A percentile compares a stretch with the other conserved stretches of the same genome.
Conservation (phyloP, 805 yeast genomes). For the Clavispora carvajalis region DNA sequence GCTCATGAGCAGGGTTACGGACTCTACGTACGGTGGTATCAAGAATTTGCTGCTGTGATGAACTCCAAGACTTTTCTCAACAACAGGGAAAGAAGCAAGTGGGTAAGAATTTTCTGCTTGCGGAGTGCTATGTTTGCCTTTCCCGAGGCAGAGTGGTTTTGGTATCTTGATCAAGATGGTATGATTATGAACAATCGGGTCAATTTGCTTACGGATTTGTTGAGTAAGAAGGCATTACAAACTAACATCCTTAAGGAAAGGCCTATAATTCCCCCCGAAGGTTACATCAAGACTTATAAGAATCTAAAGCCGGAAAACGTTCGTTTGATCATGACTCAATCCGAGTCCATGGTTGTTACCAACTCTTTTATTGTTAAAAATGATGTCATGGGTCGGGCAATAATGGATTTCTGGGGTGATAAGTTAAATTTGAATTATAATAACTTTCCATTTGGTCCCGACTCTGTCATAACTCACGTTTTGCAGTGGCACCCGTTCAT, state of each 20-base stretch:
- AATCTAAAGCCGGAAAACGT: slow-evolving; percentile 51
- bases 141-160: slow-evolving; percentile 85
- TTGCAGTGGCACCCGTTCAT: slow-evolving; percentile 92
- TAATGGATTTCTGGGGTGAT: slow-evolving; percentile 79
- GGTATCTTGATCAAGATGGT: slow-evolving; percentile 80
- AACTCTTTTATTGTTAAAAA: slow-evolving; percentile 70
- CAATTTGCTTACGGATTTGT: slow-evolving; percentile 54
- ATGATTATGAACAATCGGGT: slow-evolving; percentile 67
- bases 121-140: slow-evolving; percentile 92
- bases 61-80: slow-evolving; percentile 38
- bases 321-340: slow-evolving; percentile 65
- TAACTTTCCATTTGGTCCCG: slow-evolving; percentile 55
- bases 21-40: slow-evolving; percentile 75
- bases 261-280: slow-evolving; percentile 67
- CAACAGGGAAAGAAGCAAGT: slow-evolving; percentile 41
- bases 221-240: slow-evolving; percentile 56
- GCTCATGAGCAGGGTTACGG: slow-evolving; percentile 81
- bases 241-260: slow-evolving; percentile 62
- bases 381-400: slow-evolving; percentile 56
- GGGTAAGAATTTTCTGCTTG: slow-evolving; percentile 61
- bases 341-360: slow-evolving; percentile 56
- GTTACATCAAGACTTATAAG: slow-evolving; percentile 64
- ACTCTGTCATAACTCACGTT: slow-evolving; percentile 75
- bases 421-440: slow-evolving; percentile 61
- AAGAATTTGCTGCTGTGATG: slow-evolving; percentile 69